phyloP scores from a whole-genome alignment of 306 rosid genomes.

The barrel medic (Medicago truncatula) region DNA sequence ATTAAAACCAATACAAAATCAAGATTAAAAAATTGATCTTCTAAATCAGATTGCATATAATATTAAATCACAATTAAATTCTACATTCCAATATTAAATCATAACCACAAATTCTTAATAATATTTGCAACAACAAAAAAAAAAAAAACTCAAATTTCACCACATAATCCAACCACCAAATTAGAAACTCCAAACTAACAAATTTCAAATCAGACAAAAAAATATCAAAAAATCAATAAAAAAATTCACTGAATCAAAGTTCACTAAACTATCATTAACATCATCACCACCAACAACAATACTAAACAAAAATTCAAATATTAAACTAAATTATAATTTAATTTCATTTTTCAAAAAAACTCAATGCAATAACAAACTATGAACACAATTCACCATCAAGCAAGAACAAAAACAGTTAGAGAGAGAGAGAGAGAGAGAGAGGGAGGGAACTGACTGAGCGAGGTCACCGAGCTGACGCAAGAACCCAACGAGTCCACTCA shows the following conservation, averaged over 20 bases:
- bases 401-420: not conserved
- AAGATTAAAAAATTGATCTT: not conserved
- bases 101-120: conserved; percentile 6
- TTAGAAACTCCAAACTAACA: conserved; percentile 24
- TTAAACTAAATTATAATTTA: not conserved
- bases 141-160: not conserved
- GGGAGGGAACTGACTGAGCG: conserved; percentile 67
- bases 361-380: not conserved
- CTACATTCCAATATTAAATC: conserved; percentile 13
- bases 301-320: conserved; percentile 15
- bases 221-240: not conserved
- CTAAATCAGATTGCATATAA: not conserved
- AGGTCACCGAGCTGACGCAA: conserved; percentile 99
- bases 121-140: not conserved
- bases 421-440: not conserved
- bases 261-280: conserved; percentile 6
- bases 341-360: not conserved
- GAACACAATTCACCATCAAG: conserved; percentile 17
- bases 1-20: conserved; percentile 16
- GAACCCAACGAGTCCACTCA: conserved; percentile 89
- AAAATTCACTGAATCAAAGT: conserved; percentile 7
- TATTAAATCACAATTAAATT: conserved; percentile 27
- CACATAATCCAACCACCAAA: conserved; percentile 36
- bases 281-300: conserved; percentile 2
- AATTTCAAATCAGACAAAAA: conserved; percentile 2